Percentiles rank a stretch among this genome's conserved stretches.
Evolutionary conservation across 306 rosid genomes (phyloP).

Genomic region (Cicer cuneatum): DNA sequence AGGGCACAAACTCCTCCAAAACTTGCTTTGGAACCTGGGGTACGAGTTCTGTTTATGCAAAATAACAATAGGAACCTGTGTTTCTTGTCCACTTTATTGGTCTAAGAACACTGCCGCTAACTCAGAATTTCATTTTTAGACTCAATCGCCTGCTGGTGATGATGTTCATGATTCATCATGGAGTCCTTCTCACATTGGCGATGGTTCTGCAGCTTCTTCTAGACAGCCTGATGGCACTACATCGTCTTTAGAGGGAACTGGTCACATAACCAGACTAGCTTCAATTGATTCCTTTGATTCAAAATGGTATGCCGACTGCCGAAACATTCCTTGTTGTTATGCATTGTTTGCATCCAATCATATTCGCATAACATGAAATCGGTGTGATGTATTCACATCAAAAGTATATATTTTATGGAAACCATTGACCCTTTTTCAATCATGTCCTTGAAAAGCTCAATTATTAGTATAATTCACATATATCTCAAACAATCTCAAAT

Average conservation of each 20-base stretch:
- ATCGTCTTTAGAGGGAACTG: slow-evolving; percentile 69
- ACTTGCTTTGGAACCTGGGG: slow-evolving; percentile 76
- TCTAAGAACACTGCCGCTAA: slow-evolving; percentile 26
- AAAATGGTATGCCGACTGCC: slow-evolving; percentile 74
- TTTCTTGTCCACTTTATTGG: slow-evolving; percentile 29
- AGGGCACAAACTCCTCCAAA: slow-evolving; percentile 74
- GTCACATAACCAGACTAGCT: slow-evolving; percentile 84
- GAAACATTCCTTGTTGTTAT: slow-evolving; percentile 20
- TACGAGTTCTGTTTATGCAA: slow-evolving; percentile 46
- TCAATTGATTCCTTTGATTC: slow-evolving; percentile 99
- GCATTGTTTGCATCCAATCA: slow-evolving; percentile 29
- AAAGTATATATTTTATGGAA: slow-evolving; percentile 22
- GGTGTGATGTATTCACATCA: slow-evolving; percentile 13
- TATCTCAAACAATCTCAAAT: background rate
- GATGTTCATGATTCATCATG: slow-evolving; percentile 68
- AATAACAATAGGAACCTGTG: slow-evolving; percentile 20
- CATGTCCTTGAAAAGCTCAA: slow-evolving; percentile 31
- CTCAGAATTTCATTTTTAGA: slow-evolving; percentile 43
- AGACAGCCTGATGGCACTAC: slow-evolving; percentile 71
- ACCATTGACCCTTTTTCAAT: slow-evolving; percentile 14
- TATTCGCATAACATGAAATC: slow-evolving; percentile 21
- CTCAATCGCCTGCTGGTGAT: slow-evolving; percentile 59
- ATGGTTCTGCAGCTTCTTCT: slow-evolving; percentile 53
- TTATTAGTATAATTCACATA: slow-evolving; percentile 7
- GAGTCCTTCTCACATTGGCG: slow-evolving; percentile 90